These are phyloP conservation scores for Talaromyces marneffei DNA, from an alignment of 2,329 filamentous ascomycete species.

Conservation along the genomic window DNA sequence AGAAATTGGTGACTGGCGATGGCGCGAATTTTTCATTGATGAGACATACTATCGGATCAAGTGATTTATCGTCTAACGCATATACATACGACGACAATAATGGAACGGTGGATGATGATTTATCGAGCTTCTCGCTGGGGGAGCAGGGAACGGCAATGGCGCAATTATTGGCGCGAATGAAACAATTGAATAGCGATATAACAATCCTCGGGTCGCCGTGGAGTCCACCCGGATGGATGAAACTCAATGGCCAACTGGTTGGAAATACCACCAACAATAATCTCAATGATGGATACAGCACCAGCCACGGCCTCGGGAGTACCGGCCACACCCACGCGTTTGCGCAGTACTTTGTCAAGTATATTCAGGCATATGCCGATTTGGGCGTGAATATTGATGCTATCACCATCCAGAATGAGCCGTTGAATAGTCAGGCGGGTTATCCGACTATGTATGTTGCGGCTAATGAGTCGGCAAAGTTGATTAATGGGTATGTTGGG, in stretches of 20 bases:
- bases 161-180: conserved; percentile 33
- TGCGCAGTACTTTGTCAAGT: conserved; percentile 34
- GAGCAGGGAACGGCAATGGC: conserved; percentile 34
- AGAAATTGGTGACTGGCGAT: conserved; percentile 29
- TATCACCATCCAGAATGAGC: conserved; percentile 37
- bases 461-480: conserved; percentile 28
- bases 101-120: conserved; percentile 26
- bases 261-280: conserved; percentile 28
- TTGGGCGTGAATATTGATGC: conserved; percentile 32
- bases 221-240: conserved; percentile 39
- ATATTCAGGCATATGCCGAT: conserved; percentile 31
- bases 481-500: conserved; percentile 28
- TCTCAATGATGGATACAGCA: conserved; percentile 25
- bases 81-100: conserved; percentile 38
- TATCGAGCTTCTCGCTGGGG: conserved; percentile 29
- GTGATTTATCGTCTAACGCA: conserved; percentile 29
- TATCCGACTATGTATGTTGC: conserved; percentile 37
- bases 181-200: conserved; percentile 29
- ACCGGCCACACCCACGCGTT: conserved; percentile 28
- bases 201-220: conserved; percentile 34
- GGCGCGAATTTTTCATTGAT: conserved; percentile 36
- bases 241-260: conserved; percentile 31
- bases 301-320: conserved; percentile 23
- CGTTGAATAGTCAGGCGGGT: conserved; percentile 33
- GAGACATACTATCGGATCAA: conserved; percentile 37